phyloP scores from a whole-genome alignment of 2,329 filamentous ascomycete species.

The Trichoderma pleuroti region DNA sequence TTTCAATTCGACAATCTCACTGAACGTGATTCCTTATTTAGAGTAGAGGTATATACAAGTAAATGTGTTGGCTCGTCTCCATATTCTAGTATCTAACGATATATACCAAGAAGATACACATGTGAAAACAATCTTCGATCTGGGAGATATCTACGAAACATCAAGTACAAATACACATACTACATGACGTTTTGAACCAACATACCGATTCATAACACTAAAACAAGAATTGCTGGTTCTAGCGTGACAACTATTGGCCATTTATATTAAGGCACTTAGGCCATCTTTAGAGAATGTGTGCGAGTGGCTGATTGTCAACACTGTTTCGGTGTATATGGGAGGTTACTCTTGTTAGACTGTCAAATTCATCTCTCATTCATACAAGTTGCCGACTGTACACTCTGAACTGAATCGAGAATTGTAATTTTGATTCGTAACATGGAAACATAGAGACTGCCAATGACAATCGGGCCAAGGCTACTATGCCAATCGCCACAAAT shows the following conservation, averaged over 20 bases:
- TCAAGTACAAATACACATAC: too few species aligned
- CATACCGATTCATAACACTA: not conserved
- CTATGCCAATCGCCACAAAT: not conserved
- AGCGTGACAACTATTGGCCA: too few species aligned
- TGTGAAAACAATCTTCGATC: not conserved
- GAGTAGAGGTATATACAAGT: not conserved
- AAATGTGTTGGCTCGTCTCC: not conserved
- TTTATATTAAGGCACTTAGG: not conserved
- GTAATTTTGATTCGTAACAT: not conserved
- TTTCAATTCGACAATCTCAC: not conserved
- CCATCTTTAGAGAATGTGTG: not conserved
- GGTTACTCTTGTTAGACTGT: not conserved
- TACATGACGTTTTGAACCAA: not conserved
- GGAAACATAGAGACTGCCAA: not conserved
- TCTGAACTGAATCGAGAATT: accelerated
- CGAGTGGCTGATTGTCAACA: not conserved
- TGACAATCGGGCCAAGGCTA: not conserved
- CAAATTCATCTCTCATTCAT: not conserved
- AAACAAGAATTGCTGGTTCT: too few species aligned
- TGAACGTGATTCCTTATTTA: accelerated
- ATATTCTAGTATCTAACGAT: not conserved
- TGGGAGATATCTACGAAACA: not conserved
- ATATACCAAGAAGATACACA: not conserved
- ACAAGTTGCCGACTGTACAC: not conserved
- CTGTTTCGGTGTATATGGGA: not conserved